These are phyloP conservation scores for Paracoccidioides brasiliensis DNA, from an alignment of 2,329 filamentous ascomycete genomes.

Conservation along the genomic window DNA sequence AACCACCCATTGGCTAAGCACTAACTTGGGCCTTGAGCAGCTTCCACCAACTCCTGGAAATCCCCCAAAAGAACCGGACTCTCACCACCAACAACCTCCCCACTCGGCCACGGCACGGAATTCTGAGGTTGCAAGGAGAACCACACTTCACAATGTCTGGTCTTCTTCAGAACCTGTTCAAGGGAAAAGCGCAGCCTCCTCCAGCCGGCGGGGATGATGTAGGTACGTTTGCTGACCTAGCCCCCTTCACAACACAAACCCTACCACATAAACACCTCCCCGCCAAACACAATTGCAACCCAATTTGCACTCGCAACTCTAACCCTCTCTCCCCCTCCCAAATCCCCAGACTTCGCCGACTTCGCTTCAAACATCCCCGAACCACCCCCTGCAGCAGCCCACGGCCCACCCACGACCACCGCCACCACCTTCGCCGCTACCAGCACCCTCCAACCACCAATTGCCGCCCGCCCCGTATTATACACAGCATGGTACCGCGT, in stretches of 20 bases:
- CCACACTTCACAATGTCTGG: slow-evolving; percentile 11
- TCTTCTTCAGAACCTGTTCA: slow-evolving; percentile 16
- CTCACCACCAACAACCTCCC: background rate
- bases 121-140: background rate
- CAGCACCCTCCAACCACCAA: background rate
- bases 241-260: background rate
- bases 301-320: background rate
- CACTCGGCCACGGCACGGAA: background rate
- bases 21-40: background rate
- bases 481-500: slow-evolving; percentile 96
- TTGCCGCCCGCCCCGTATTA: slow-evolving; percentile 42
- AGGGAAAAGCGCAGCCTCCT: slow-evolving; percentile 14
- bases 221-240: slow-evolving; percentile 10
- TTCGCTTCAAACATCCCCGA: slow-evolving; percentile 64
- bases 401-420: background rate
- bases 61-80: too few relatives aligned
- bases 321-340: slow-evolving; percentile 34
- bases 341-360: slow-evolving; percentile 87
- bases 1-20: background rate
- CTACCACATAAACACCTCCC: too few relatives aligned
- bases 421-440: slow-evolving; percentile 15
- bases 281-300: background rate
- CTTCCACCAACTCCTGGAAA: too few relatives aligned
- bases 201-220: slow-evolving; percentile 10
- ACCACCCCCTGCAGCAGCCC: slow-evolving; percentile 32